Percentiles rank a stretch among this genome's conserved stretches.
phyloP scores from a whole-genome alignment of 116 monocot species.

The Dioscorea cayenensis region DNA sequence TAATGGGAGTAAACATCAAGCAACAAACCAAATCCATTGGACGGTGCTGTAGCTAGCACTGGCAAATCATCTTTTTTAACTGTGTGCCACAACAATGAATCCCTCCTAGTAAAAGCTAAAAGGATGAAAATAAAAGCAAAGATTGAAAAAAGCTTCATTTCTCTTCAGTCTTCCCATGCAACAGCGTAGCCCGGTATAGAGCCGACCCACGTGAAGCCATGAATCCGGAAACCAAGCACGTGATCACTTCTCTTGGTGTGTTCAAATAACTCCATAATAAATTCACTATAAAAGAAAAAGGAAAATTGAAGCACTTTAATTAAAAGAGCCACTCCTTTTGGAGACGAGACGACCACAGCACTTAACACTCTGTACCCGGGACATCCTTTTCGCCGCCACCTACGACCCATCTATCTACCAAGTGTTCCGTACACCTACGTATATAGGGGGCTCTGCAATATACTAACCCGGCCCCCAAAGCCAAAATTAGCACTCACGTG shows the following conservation, averaged over 20 bases:
- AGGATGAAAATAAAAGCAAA: too few relatives aligned
- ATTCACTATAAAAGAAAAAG: background rate
- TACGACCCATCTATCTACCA: background rate
- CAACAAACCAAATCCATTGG: background rate
- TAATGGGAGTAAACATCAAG: background rate
- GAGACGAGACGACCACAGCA: background rate
- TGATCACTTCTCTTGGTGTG: background rate
- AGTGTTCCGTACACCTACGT: background rate
- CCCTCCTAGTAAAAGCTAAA: too few relatives aligned
- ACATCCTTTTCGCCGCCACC: background rate
- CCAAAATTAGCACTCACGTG: too few relatives aligned
- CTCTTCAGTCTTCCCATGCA: too few relatives aligned
- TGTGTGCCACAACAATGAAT: too few relatives aligned
- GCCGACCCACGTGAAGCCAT: background rate
- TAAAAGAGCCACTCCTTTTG: background rate
- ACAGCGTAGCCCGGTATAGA: background rate
- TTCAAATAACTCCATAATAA: background rate
- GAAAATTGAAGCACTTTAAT: too few relatives aligned
- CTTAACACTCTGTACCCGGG: background rate
- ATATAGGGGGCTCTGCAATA: background rate
- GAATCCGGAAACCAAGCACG: background rate
- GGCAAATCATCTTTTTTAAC: too few relatives aligned
- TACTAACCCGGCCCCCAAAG: background rate
- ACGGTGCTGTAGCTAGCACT: background rate
- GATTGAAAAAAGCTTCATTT: too few relatives aligned